Evolutionary conservation across 2,329 filamentous ascomycete species (phyloP), one percentile per base, ranked within the genome.

Genomic region (Chrysoporthe puriensis): DNA sequence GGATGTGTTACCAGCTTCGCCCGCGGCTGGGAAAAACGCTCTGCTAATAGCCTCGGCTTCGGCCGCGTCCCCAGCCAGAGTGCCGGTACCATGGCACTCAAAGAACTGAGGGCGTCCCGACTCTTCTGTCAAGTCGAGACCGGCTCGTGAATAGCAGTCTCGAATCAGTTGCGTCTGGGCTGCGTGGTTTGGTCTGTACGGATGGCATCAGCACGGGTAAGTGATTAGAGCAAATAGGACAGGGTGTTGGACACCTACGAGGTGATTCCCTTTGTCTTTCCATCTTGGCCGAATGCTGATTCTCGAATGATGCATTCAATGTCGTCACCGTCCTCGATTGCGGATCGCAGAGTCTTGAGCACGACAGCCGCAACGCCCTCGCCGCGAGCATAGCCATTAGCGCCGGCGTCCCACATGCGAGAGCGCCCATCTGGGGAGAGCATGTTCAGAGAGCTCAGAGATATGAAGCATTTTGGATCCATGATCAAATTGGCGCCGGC

Each of bases 361-460:
- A 86, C 68, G 0, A 87, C 42, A 1, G 79, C 76, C 0, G 77
- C 82, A 9, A 82, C 72, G 1, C 84, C 85, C 68, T 87, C 85
- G 1, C 84, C 85, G 13, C 84, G 77, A 1, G 79, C 83, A 69
- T 86, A 87, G 0, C 85, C 85, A 66, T 84, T 77, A 0, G 82
- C 85, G 5, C 73, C 72, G 0, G 73, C 72, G 69, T 86, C 84
- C 73, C 81, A 85, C 71, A 79, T 79, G 11, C 77, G 76, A 36
- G 76, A 80, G 46, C 74, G 75, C 0, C 79, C 77, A 1, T 76
- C 72, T 1, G 78, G 76, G 9, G 77, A 79, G 0, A 82, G 71
- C 73, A 81, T 80, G 42, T 77, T 73, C 5, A 80, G 71, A 34
- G 78, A 78, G 13, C 74, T 76, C 68, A 77, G 76, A 26, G 26